These are phyloP conservation scores for Aspergillus sclerotiicarbonarius DNA, from an alignment of 495 filamentous ascomycete genomes.

Conservation along the genomic window DNA sequence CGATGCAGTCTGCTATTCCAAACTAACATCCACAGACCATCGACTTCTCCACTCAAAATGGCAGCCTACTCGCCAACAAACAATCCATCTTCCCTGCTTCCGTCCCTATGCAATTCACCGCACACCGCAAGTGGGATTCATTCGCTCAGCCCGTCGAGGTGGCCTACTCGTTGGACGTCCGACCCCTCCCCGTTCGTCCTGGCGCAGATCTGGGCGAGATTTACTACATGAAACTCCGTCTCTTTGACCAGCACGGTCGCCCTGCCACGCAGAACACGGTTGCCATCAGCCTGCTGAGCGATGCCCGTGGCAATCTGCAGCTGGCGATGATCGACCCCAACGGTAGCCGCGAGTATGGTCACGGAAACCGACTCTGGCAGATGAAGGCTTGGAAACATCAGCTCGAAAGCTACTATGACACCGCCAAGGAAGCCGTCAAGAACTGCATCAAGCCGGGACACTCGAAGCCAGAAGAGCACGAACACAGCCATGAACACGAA, in stretches of 20 bases:
- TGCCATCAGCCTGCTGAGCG: constrained; percentile 51
- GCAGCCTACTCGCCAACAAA: constrained; percentile 42
- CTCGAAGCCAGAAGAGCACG: constrained; percentile 8
- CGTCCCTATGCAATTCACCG: constrained; percentile 32
- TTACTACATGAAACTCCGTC: constrained; percentile 26
- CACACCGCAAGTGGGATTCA: constrained; percentile 20
- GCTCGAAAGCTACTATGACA: constrained; percentile 15
- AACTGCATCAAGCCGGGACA: constrained; percentile 22
- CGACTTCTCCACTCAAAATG: constrained; percentile 38
- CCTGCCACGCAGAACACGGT: constrained; percentile 56
- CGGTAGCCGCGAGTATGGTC: constrained; percentile 1
- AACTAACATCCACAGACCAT: constrained; percentile 28
- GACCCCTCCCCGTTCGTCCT: constrained; percentile 23
- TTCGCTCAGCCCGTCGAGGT: constrained; percentile 19
- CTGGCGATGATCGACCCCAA: constrained; percentile 27
- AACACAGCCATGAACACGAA: constrained; percentile 12
- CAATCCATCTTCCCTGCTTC: constrained; percentile 43
- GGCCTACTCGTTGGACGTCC: constrained; percentile 28
- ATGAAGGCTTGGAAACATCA: constrained; percentile 30
- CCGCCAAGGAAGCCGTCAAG: constrained; percentile 8
- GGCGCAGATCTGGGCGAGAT: constrained; percentile 18
- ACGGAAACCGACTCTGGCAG: constrained; percentile 14
- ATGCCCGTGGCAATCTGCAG: constrained; percentile 27
- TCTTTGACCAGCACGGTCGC: constrained; percentile 31
- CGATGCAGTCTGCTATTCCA: neutral